Evolutionary conservation across 352 stramenopile genomes (phyloP).

Genomic region (Pythium monospermum): DNA sequence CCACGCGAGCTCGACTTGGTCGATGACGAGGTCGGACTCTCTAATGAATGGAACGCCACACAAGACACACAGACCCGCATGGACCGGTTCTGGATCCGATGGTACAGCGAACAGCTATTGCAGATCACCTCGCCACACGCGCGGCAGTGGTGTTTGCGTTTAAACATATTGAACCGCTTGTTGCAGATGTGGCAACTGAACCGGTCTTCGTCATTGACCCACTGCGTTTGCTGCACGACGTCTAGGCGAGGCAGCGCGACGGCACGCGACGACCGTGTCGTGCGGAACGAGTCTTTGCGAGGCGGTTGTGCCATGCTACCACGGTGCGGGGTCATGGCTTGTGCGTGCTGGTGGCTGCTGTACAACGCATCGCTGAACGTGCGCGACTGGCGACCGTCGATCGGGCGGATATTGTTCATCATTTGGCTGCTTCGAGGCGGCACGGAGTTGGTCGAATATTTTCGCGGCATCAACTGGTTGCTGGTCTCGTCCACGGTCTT

Average conservation of each 20-base stretch:
- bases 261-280: conserved; percentile 63
- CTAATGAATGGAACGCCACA: conserved; percentile 74
- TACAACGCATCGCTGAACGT: conserved; percentile 39
- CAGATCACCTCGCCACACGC: conserved; percentile 85
- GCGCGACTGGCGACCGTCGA: conserved; percentile 37
- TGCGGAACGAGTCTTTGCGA: conserved; percentile 75
- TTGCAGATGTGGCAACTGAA: conserved; percentile 87
- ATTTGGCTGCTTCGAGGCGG: conserved; percentile 25
- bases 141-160: conserved; percentile 85
- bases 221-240: conserved; percentile 75
- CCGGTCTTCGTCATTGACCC: conserved; percentile 81
- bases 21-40: conserved; percentile 60
- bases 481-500: conserved; percentile 70
- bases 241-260: conserved; percentile 69
- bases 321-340: conserved; percentile 17
- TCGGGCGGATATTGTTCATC: conserved; percentile 47
- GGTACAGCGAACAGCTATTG: conserved; percentile 77
- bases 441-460: conserved; percentile 24
- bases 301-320: conserved; percentile 25
- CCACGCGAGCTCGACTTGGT: conserved; percentile 35
- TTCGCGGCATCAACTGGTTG: conserved; percentile 46
- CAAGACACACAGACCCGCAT: conserved; percentile 85
- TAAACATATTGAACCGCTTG: conserved; percentile 87
- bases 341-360: conserved; percentile 27
- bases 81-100: conserved; percentile 77